phyloP scores from a whole-genome alignment of 768 basidiomycete species.

The Tubosaeta sp. region DNA sequence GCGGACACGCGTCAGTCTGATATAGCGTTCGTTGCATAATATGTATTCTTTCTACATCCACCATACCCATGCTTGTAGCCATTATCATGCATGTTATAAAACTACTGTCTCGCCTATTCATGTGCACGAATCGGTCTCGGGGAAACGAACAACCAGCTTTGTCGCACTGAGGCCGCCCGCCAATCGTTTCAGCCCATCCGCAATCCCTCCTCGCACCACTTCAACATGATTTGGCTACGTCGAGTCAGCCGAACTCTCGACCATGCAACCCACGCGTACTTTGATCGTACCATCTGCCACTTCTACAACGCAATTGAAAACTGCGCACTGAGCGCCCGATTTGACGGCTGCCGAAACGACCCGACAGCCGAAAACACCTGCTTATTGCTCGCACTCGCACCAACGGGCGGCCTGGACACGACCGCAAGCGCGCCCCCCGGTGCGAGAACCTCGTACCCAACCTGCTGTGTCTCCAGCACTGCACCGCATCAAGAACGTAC shows the following conservation, averaged over 20 bases:
- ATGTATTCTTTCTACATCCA: not conserved
- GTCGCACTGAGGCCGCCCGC: conserved; percentile 33
- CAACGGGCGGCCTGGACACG: conserved; percentile 4
- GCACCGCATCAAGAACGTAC: conserved; percentile 28
- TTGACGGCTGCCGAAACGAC: conserved; percentile 2
- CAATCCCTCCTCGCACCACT: conserved; percentile 35
- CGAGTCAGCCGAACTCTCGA: not conserved
- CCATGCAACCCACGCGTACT: conserved; percentile 1
- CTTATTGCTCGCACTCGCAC: not conserved
- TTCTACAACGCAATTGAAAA: conserved; percentile 12
- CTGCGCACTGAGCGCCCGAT: conserved; percentile 7
- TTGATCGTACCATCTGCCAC: conserved; percentile 19
- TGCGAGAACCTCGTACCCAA: conserved; percentile 27
- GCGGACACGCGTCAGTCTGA: conserved; percentile 74
- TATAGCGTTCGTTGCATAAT: conserved; percentile 34
- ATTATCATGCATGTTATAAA: not conserved
- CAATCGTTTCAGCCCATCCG: conserved; percentile 29
- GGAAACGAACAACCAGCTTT: conserved; percentile 34
- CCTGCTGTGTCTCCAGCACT: conserved; percentile 28
- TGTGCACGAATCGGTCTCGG: conserved; percentile 10
- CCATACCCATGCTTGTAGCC: not conserved
- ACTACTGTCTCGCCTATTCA: not conserved
- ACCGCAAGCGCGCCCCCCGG: conserved; percentile 27
- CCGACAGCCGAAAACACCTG: conserved; percentile 5
- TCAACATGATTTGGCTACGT: conserved; percentile 35